These are phyloP conservation scores for Boletus eberwhitei DNA, from an alignment of 768 basidiomycete species.

Conservation along the genomic window DNA sequence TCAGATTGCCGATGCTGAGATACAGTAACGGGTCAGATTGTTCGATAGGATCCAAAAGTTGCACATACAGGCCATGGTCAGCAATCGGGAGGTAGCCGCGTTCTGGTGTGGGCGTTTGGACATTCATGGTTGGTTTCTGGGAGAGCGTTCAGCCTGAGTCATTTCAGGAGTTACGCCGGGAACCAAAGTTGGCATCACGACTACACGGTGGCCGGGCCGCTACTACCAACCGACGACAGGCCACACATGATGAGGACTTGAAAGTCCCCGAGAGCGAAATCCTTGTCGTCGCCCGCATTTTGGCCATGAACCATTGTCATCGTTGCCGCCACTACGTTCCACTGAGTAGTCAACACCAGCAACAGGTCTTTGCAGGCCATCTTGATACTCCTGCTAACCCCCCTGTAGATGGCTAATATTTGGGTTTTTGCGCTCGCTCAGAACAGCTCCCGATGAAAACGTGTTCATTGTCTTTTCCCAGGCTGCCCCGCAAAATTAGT, in stretches of 20 bases:
- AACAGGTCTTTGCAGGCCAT: not conserved
- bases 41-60: not conserved
- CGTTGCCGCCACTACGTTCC: not conserved
- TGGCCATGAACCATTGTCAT: not conserved
- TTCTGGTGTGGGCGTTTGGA: slow-evolving; percentile 48
- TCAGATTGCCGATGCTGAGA: slow-evolving; percentile 74
- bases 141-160: not conserved
- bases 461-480: slow-evolving; percentile 1
- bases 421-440: not conserved
- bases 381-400: not conserved
- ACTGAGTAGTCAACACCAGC: not conserved
- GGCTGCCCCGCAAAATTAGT: not conserved
- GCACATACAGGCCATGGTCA: slow-evolving; percentile 72
- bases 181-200: slow-evolving; percentile 7
- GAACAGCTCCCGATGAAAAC: not conserved
- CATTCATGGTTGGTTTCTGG: slow-evolving; percentile 38
- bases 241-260: not conserved
- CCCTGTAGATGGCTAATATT: not conserved
- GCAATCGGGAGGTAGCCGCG: slow-evolving; percentile 73
- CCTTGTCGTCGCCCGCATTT: not conserved
- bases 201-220: slow-evolving; percentile 1
- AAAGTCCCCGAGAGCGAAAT: not conserved
- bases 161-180: not conserved
- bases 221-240: not conserved
- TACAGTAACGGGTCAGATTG: slow-evolving; percentile 5